Evolutionary conservation across 2,329 filamentous ascomycete species (phyloP).

Genomic region (Ceratocystis lukuohia): DNA sequence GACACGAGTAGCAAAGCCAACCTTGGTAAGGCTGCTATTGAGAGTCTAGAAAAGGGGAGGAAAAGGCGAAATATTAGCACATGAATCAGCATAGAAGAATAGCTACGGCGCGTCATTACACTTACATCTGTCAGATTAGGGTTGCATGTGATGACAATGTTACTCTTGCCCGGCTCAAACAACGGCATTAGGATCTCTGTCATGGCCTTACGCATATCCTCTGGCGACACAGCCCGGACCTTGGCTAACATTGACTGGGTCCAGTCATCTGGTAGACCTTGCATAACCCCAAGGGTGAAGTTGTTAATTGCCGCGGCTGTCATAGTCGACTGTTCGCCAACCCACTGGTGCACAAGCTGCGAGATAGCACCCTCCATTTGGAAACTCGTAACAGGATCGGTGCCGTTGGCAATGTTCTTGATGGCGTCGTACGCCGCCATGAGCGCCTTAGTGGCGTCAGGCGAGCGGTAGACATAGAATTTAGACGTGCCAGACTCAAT

Average conservation of each 20-base stretch:
- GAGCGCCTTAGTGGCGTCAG: slow-evolving; percentile 79
- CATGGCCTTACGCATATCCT: slow-evolving; percentile 65
- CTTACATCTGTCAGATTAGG: slow-evolving; percentile 72
- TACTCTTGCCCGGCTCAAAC: slow-evolving; percentile 67
- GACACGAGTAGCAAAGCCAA: slow-evolving; percentile 67
- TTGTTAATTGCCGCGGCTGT: slow-evolving; percentile 67
- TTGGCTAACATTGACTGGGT: slow-evolving; percentile 61
- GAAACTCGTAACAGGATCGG: slow-evolving; percentile 58
- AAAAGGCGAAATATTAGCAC: slow-evolving; percentile 5
- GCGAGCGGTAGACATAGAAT: slow-evolving; percentile 80
- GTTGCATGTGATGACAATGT: slow-evolving; percentile 79
- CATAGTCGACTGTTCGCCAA: slow-evolving; percentile 80
- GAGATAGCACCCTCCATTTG: slow-evolving; percentile 84
- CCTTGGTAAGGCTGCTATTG: slow-evolving; percentile 56
- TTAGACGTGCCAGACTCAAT: slow-evolving; percentile 67
- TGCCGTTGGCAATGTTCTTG: slow-evolving; percentile 58
- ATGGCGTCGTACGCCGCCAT: slow-evolving; percentile 62
- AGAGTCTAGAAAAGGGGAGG: slow-evolving; percentile 43
- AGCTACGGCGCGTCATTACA: slow-evolving; percentile 21
- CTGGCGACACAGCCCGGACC: slow-evolving; percentile 60
- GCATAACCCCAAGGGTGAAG: slow-evolving; percentile 69
- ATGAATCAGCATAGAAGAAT: slow-evolving; percentile 3
- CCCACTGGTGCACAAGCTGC: slow-evolving; percentile 72
- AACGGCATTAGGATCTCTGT: slow-evolving; percentile 62
- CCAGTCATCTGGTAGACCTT: slow-evolving; percentile 63